Evolutionary conservation across 768 basidiomycete genomes (phyloP).

Genomic region (Lyophyllum decastes): DNA sequence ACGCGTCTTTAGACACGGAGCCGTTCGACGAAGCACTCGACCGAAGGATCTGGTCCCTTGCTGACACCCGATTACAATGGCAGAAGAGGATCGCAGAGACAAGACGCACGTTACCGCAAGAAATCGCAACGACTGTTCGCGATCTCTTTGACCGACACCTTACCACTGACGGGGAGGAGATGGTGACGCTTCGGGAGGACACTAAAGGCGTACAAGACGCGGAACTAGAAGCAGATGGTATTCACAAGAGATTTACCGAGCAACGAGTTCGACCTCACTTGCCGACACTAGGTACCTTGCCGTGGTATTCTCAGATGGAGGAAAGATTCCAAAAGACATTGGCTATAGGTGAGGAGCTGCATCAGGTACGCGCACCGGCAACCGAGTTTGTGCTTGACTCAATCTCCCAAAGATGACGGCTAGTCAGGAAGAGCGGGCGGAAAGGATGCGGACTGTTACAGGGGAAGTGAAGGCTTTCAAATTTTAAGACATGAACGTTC

Average conservation of each 20-base stretch:
- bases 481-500: constrained; percentile 27
- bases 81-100: constrained; percentile 70
- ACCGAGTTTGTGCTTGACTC: neutral
- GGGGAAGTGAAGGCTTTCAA: constrained; percentile 54
- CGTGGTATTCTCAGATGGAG: constrained; percentile 23
- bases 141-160: constrained; percentile 32
- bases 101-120: constrained; percentile 60
- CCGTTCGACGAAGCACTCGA: constrained; percentile 88
- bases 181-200: constrained; percentile 11
- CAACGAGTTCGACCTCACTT: neutral
- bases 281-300: constrained; percentile 3
- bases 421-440: constrained; percentile 52
- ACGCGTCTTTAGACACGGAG: constrained; percentile 56
- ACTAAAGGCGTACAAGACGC: constrained; percentile 7
- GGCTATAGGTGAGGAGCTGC: constrained; percentile 47
- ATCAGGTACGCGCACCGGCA: constrained; percentile 42
- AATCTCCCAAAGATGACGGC: constrained; percentile 39
- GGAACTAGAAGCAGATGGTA: constrained; percentile 21
- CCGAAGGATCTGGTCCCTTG: constrained; percentile 77
- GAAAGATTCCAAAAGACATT: constrained; percentile 34
- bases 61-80: constrained; percentile 74
- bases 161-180: constrained; percentile 26
- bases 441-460: constrained; percentile 43
- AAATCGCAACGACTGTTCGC: constrained; percentile 42
- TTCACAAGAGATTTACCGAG: neutral